Base-by-base conservation (phyloP, 2,329 filamentous ascomycete genomes). In the Orbilia quercus region DNA sequence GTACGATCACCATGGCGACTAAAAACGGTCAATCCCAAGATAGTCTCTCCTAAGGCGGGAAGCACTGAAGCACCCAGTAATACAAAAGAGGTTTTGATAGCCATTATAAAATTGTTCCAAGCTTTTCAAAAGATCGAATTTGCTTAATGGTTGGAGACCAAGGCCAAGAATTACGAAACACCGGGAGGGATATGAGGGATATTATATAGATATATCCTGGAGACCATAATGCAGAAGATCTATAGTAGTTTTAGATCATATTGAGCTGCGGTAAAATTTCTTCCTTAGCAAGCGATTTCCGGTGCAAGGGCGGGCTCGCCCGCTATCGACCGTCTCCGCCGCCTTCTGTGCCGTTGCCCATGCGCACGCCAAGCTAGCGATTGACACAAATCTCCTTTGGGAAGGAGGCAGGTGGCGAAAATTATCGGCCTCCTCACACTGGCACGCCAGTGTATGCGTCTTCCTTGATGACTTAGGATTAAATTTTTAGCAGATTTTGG, bases 11-110 rank as follows among this genome's bases (percentile, higher is more conserved):
- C 93, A 82, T 97, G 93, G 48, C 93, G 90, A 77, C 91, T 88
- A 84, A 96, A 96, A 81, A 96, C 88, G 81, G 93, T 95, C 48
- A 89, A 88, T 58, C 92, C 92, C 14, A 96, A 84, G 25, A 95
- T 84, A 0, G 88, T 90, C 82, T 96, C 91, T 18, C 82, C 82
- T 51, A 74, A 77, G 48, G 71, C 77, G 44, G 67, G 71, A 48
- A 67, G 58, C 22, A 36, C 71, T 16, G 65, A 65, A 38, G 65
- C 59, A 28, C 44, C 44, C 45, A 75, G 47, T n/a, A 71, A 40
- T 16, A 65, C 31, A 42, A 72, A 45, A 36, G 58, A 65, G 11
- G 53, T 58, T 53, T 64, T 72, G 23, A 58, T 58, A 34, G 67
- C 59, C 67, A 72, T 72, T 59, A 7, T 59, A 22, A 25, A 36